A percentile compares a stretch with the other conserved stretches of the same genome.
phyloP scores from a whole-genome alignment of 2,329 filamentous ascomycete species.

The Cladosporium austrohemisphaericum region DNA sequence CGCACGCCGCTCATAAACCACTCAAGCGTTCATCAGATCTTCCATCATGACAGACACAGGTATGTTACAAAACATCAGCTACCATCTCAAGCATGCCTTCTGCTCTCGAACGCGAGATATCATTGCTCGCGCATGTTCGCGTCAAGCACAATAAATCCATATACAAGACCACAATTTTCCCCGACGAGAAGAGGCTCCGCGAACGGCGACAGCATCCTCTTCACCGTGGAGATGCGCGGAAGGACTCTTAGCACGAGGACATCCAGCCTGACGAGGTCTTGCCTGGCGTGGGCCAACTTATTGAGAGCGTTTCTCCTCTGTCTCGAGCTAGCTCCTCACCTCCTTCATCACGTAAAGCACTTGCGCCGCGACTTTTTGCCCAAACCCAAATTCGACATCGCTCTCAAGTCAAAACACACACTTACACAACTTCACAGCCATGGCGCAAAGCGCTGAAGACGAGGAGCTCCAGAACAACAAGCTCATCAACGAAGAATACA shows the following conservation, averaged over 20 bases:
- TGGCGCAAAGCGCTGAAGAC: not conserved
- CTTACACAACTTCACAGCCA: not conserved
- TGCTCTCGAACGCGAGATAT: not conserved
- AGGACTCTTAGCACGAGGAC: too few relatives aligned
- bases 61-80: slow-evolving; percentile 13
- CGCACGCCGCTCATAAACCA: too few relatives aligned
- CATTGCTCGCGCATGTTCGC: not conserved
- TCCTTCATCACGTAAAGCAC: too few relatives aligned
- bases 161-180: not conserved
- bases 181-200: too few relatives aligned
- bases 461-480: slow-evolving; percentile 63
- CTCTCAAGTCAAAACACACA: not conserved
- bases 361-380: too few relatives aligned
- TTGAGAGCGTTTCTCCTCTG: too few relatives aligned
- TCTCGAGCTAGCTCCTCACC: too few relatives aligned
- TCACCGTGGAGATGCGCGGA: too few relatives aligned
- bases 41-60: slow-evolving; percentile 6
- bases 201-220: too few relatives aligned
- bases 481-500: slow-evolving; percentile 98
- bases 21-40: not conserved
- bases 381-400: too few relatives aligned
- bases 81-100: slow-evolving; percentile 7
- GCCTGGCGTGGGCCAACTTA: too few relatives aligned
- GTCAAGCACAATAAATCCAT: not conserved
- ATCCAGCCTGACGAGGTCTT: too few relatives aligned